Conservation (phyloP, 768 basidiomycete genomes). For the Suillus subalutaceus region DNA sequence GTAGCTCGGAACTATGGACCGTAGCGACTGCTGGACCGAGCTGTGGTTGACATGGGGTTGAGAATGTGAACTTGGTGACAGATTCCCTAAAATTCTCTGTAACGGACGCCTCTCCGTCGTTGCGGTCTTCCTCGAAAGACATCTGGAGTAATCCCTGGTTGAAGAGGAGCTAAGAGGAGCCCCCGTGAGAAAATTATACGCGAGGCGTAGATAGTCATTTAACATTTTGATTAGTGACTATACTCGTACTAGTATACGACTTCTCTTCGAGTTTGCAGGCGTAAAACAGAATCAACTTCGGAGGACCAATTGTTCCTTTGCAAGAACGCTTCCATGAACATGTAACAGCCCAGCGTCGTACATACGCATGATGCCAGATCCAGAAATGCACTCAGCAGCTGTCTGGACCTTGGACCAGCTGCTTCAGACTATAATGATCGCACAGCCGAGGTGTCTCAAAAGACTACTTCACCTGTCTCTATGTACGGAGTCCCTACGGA, state of each 20-base stretch:
- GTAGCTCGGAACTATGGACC: background rate
- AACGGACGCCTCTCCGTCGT: background rate
- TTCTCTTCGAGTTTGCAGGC: background rate
- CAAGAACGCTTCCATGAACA: background rate
- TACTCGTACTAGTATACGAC: background rate
- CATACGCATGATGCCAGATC: background rate
- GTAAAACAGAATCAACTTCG: background rate
- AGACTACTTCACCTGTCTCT: background rate
- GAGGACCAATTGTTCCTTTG: background rate
- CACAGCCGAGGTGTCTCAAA: background rate
- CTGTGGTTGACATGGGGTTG: background rate
- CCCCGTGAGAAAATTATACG: background rate
- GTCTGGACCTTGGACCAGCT: background rate
- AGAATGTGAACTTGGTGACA: background rate
- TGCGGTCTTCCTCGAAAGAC: background rate
- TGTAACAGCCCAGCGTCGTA: background rate
- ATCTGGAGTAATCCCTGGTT: background rate
- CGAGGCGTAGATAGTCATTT: background rate
- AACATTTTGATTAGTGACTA: background rate
- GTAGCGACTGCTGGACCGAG: background rate
- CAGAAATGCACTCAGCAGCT: background rate
- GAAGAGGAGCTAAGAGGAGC: background rate
- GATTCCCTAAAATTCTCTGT: background rate
- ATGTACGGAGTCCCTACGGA: background rate
- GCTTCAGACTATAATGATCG: background rate